Percentiles rank a stretch among this genome's conserved stretches.
Evolutionary conservation across 2,329 filamentous ascomycete species (phyloP).

Genomic region (Exophiala mesophila): DNA sequence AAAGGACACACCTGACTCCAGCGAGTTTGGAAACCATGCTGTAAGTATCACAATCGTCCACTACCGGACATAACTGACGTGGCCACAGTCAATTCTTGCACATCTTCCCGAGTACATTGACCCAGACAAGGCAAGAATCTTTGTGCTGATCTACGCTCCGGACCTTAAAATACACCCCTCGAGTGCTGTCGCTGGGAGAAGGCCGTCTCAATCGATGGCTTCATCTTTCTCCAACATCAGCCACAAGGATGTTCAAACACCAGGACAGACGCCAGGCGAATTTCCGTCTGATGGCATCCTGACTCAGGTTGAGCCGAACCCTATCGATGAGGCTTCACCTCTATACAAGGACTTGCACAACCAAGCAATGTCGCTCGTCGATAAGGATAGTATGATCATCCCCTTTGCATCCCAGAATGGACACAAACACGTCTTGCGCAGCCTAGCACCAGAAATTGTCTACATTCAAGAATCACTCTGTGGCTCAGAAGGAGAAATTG

Average conservation of each 20-base stretch:
- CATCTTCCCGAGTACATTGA: conserved; percentile 77
- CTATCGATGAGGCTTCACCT: conserved; percentile 41
- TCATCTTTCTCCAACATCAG: conserved; percentile 88
- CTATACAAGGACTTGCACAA: conserved; percentile 75
- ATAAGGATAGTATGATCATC: conserved; percentile 80
- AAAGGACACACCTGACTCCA: conserved; percentile 51
- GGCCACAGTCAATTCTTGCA: conserved; percentile 72
- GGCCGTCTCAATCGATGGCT: conserved; percentile 45
- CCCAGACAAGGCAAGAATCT: conserved; percentile 68
- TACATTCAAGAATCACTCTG: conserved; percentile 84
- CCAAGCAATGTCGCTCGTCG: conserved; percentile 72
- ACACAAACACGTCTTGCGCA: conserved; percentile 79
- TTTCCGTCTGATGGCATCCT: conserved; percentile 48
- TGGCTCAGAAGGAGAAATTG: conserved; percentile 66
- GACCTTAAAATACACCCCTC: conserved; percentile 63
- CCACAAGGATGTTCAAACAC: conserved; percentile 63
- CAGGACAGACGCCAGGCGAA: conserved; percentile 62
- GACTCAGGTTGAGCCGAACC: conserved; percentile 41
- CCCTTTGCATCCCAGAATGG: conserved; percentile 81
- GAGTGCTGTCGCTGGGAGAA: conserved; percentile 36
- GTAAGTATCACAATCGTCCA: conserved; percentile 50
- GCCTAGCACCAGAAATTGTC: conserved; percentile 77
- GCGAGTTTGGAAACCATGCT: conserved; percentile 67
- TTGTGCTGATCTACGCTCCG: conserved; percentile 85
- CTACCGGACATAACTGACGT: conserved; percentile 4